phyloP scores from a whole-genome alignment of 2,329 filamentous ascomycete species.

The Pseudocercospora fijiensis region DNA sequence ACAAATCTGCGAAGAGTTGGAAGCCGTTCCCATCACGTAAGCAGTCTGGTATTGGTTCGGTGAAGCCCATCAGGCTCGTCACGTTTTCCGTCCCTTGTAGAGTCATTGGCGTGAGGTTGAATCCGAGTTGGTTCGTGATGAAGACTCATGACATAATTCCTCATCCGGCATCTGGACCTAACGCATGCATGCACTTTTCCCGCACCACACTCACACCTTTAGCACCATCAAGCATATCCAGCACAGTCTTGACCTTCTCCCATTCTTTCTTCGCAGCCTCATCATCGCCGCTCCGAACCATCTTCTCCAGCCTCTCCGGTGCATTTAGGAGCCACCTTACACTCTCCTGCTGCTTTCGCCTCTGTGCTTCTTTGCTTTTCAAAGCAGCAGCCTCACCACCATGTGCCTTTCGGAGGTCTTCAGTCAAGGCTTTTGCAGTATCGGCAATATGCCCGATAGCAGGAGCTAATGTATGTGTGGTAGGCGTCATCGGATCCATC shows the following conservation, averaged over 20 bases:
- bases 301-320: slow-evolving; percentile 57
- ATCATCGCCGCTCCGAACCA: slow-evolving; percentile 60
- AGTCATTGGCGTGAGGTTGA: no score
- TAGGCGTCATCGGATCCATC: slow-evolving; percentile 76
- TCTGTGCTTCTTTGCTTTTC: slow-evolving; percentile 39
- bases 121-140: no score
- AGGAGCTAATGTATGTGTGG: slow-evolving; percentile 69
- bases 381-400: slow-evolving; percentile 24
- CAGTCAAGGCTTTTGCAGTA: slow-evolving; percentile 50
- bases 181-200: slow-evolving; percentile 38
- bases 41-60: no score
- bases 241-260: slow-evolving; percentile 42
- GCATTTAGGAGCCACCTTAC: slow-evolving; percentile 63
- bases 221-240: slow-evolving; percentile 48
- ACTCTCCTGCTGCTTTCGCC: slow-evolving; percentile 52
- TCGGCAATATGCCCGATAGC: slow-evolving; percentile 74
- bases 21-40: no score
- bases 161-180: slow-evolving; percentile 10
- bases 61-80: no score
- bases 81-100: no score
- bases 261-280: slow-evolving; percentile 60
- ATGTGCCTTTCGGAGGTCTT: slow-evolving; percentile 37
- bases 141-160: not conserved
- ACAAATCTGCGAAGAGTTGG: no score
- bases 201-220: slow-evolving; percentile 45